phyloP scores from a whole-genome alignment of 495 filamentous ascomycete species.

The Penicillium maclennaniae region DNA sequence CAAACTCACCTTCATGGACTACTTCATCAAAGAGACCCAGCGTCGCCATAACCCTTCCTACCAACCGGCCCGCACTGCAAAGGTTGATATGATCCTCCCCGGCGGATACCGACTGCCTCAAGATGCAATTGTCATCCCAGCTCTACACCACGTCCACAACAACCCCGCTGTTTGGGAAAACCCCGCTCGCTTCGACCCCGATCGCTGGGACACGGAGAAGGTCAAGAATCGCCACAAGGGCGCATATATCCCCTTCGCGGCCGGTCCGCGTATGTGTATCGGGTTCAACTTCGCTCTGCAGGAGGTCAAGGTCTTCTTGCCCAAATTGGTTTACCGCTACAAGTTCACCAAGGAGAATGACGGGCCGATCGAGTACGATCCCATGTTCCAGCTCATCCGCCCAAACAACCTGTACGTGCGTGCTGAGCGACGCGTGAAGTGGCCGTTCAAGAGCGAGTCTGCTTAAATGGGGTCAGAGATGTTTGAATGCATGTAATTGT shows the following conservation, averaged over 20 bases:
- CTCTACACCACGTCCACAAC: constrained; percentile 48
- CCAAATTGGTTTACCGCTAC: constrained; percentile 51
- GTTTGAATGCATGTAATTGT: too few species aligned
- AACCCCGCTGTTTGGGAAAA: constrained; percentile 49
- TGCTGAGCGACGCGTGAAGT: constrained; percentile 29
- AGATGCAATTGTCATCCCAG: constrained; percentile 42
- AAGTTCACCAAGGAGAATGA: constrained; percentile 38
- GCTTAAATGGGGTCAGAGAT: too few species aligned
- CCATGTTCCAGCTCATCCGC: constrained; percentile 49
- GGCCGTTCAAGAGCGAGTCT: constrained; percentile 13
- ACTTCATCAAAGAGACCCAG: constrained; percentile 54
- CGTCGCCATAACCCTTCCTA: constrained; percentile 52
- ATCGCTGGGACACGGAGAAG: constrained; percentile 49
- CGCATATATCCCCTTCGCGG: constrained; percentile 50
- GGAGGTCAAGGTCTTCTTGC: constrained; percentile 49
- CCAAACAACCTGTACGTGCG: constrained; percentile 51
- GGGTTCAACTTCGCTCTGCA: constrained; percentile 56
- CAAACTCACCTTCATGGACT: constrained; percentile 43
- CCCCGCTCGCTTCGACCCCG: constrained; percentile 48
- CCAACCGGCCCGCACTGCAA: constrained; percentile 50
- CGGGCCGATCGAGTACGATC: constrained; percentile 50
- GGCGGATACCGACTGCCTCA: constrained; percentile 50
- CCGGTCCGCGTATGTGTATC: constrained; percentile 48
- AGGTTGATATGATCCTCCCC: constrained; percentile 47
- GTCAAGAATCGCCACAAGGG: constrained; percentile 41